phyloP scores from a whole-genome alignment of 495 filamentous ascomycete species.

The Talaromyces ruber region DNA sequence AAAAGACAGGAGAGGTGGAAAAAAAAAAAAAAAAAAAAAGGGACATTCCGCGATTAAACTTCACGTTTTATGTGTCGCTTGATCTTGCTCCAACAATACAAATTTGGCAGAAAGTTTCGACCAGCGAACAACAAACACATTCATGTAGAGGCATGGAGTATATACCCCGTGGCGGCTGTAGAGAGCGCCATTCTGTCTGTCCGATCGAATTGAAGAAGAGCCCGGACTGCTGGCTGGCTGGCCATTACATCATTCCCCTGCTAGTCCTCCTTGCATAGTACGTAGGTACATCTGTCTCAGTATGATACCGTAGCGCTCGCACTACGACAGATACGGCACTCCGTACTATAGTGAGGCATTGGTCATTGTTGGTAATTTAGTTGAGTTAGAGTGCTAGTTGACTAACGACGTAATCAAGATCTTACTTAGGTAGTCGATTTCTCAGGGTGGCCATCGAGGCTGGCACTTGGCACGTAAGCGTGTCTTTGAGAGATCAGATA shows the following conservation, averaged over 20 bases:
- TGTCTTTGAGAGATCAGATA: background rate
- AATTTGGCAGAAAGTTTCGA: background rate
- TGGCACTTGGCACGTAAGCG: background rate
- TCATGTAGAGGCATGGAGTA: background rate
- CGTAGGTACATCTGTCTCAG: no score
- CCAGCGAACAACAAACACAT: background rate
- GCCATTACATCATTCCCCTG: background rate
- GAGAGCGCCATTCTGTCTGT: background rate
- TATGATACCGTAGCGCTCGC: background rate
- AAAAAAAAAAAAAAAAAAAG: background rate
- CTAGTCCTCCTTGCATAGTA: background rate
- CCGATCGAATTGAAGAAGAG: background rate
- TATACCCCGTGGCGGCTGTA: background rate
- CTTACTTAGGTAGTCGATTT: background rate
- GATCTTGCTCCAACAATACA: background rate
- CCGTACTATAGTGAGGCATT: background rate
- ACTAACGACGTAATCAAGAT: background rate
- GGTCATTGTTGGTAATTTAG: background rate
- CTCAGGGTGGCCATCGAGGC: background rate
- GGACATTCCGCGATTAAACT: background rate
- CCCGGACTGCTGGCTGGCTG: background rate
- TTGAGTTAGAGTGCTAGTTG: background rate
- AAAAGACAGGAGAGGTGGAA: background rate
- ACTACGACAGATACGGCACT: background rate
- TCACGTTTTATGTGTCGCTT: background rate